Evolutionary conservation across 1,284 basidiomycete species (phyloP).

Genomic region (Puccinia triticina): DNA sequence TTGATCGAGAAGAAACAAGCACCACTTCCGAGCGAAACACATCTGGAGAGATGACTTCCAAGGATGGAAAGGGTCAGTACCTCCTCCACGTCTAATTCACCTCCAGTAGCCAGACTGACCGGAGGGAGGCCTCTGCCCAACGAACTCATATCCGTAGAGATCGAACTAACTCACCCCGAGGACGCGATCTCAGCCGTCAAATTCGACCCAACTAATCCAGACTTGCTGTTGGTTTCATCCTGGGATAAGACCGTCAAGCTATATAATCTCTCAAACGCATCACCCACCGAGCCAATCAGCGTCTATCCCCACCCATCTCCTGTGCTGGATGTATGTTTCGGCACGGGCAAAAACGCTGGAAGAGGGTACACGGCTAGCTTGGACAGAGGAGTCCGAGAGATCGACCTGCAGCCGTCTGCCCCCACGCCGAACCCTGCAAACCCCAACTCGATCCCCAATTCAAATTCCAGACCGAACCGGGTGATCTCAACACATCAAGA

Average conservation of each 20-base stretch:
- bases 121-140: background rate
- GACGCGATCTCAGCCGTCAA: slow-evolving; percentile 47
- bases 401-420: slow-evolving; percentile 35
- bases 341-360: slow-evolving; percentile 33
- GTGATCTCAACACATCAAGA: slow-evolving; percentile 50
- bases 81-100: too few species aligned
- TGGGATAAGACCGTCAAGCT: slow-evolving; percentile 50
- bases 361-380: slow-evolving; percentile 45
- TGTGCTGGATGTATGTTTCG: slow-evolving; percentile 46
- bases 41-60: slow-evolving; percentile 9
- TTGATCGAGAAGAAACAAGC: background rate
- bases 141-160: slow-evolving; percentile 3
- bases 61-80: slow-evolving; percentile 19
- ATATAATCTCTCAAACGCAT: slow-evolving; percentile 10
- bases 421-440: background rate
- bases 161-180: slow-evolving; percentile 35
- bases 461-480: slow-evolving; percentile 32
- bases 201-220: slow-evolving; percentile 44
- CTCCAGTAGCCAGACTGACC: background rate
- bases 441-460: background rate
- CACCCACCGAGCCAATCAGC: slow-evolving; percentile 20
- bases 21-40: background rate
- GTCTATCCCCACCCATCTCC: slow-evolving; percentile 47
- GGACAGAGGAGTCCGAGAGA: slow-evolving; percentile 50
- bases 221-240: slow-evolving; percentile 44